Conservation (phyloP, 441 rosid species). For the Gossypium lobatum region DNA sequence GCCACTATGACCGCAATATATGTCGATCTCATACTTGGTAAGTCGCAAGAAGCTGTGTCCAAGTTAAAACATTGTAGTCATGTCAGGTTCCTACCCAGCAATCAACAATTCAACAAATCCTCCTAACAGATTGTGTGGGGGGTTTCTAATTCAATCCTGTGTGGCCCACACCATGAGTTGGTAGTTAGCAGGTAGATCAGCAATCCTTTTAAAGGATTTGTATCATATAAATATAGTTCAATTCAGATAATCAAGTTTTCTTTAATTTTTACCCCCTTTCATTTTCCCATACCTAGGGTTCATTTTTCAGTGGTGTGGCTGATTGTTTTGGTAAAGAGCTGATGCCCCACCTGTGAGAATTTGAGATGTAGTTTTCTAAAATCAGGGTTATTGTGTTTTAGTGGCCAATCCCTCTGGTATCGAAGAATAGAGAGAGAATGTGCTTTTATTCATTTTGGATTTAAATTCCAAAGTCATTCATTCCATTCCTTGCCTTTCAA, state of each 20-base stretch:
- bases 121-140: slow-evolving; percentile 12
- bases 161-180: slow-evolving; percentile 20
- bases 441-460: slow-evolving; percentile 20
- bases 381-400: slow-evolving; percentile 23
- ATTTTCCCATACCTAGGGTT: slow-evolving; percentile 37
- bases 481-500: not conserved
- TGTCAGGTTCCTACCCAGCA: slow-evolving; percentile 55
- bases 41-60: slow-evolving; percentile 66
- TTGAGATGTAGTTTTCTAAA: slow-evolving; percentile 30
- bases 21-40: slow-evolving; percentile 67
- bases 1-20: slow-evolving; percentile 77
- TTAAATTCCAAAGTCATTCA: not conserved
- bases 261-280: not conserved
- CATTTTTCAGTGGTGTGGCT: slow-evolving; percentile 40
- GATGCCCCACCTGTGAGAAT: slow-evolving; percentile 14
- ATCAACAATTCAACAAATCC: slow-evolving; percentile 35
- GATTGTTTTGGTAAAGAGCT: slow-evolving; percentile 38
- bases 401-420: slow-evolving; percentile 21
- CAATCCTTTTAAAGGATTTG: slow-evolving; percentile 54
- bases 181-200: slow-evolving; percentile 55
- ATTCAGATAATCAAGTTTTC: slow-evolving; percentile 34
- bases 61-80: slow-evolving; percentile 67
- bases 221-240: slow-evolving; percentile 59
- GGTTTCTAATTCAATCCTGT: slow-evolving; percentile 24
- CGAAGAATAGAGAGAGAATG: slow-evolving; percentile 17